A percentile compares a stretch with the other conserved stretches of the same genome.
Conservation (phyloP, 371 early-diverging fungal genomes). For the Mucor racemosus region DNA sequence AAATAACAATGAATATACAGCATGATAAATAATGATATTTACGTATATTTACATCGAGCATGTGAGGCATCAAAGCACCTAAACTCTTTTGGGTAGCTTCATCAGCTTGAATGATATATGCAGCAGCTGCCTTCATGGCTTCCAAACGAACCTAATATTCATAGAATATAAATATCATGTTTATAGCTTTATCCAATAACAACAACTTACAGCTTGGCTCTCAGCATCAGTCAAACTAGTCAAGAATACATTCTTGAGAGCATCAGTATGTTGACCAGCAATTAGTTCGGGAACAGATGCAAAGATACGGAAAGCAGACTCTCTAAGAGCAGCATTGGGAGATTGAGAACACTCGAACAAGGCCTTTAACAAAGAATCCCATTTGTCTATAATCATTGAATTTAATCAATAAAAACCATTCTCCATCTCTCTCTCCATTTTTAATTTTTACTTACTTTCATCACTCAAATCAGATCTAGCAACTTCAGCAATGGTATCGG, state of each 20-base stretch:
- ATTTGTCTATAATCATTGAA: constrained; percentile 53
- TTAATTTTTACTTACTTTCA: constrained; percentile 55
- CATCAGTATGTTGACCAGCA: constrained; percentile 69
- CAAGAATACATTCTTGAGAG: constrained; percentile 74
- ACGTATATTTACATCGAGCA: constrained; percentile 67
- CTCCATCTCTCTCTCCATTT: not conserved
- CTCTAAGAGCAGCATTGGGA: constrained; percentile 75
- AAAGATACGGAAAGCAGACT: constrained; percentile 90
- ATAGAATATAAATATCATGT: not conserved
- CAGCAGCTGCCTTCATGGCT: constrained; percentile 85
- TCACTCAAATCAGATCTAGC: constrained; percentile 70
- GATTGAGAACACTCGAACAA: constrained; percentile 83
- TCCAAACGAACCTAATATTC: constrained; percentile 77
- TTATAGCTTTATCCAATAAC: not conserved
- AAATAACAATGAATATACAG: constrained; percentile 9
- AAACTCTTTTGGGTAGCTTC: constrained; percentile 60
- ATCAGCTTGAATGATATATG: constrained; percentile 77
- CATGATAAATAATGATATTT: not conserved
- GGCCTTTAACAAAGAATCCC: constrained; percentile 82
- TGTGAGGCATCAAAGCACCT: constrained; percentile 77
- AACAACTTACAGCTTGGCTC: constrained; percentile 45
- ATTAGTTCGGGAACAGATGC: constrained; percentile 79
- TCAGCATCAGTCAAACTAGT: constrained; percentile 73
- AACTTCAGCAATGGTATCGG: constrained; percentile 91
- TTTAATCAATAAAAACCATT: not conserved